Percentiles rank a stretch among this genome's conserved stretches.
These are phyloP conservation scores for Sugiyamaella xylanicola DNA, from an alignment of 1,139 yeast genomes.

Conservation along the genomic window DNA sequence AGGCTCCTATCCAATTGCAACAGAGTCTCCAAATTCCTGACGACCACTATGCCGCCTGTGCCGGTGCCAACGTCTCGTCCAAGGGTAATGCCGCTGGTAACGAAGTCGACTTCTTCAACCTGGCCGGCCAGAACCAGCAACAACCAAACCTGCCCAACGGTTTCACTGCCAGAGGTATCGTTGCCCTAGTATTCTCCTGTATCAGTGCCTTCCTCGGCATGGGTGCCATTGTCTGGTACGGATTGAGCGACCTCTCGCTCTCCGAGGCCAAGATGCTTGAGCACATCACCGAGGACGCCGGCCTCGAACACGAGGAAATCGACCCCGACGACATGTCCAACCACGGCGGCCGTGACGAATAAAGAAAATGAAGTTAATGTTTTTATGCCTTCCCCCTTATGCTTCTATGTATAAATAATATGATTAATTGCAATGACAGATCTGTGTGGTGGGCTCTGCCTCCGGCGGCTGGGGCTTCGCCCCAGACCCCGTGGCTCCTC, in stretches of 20 bases:
- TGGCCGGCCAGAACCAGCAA: slow-evolving; percentile 74
- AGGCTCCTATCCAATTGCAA: slow-evolving; percentile 69
- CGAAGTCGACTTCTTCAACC: slow-evolving; percentile 59
- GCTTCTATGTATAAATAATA: slow-evolving; percentile 11
- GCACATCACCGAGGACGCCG: slow-evolving; percentile 30
- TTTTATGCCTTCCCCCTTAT: slow-evolving; percentile 12
- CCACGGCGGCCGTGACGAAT: slow-evolving; percentile 20
- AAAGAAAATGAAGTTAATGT: slow-evolving; percentile 16
- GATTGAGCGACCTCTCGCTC: slow-evolving; percentile 60
- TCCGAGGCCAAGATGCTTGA: slow-evolving; percentile 31
- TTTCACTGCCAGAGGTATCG: slow-evolving; percentile 86
- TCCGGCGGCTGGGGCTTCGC: background rate
- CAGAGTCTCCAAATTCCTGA: slow-evolving; percentile 52
- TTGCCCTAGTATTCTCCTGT: slow-evolving; percentile 81
- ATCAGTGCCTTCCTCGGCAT: slow-evolving; percentile 80
- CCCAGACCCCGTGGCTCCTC: background rate
- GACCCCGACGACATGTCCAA: slow-evolving; percentile 30
- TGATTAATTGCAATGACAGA: slow-evolving; percentile 11
- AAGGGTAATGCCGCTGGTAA: slow-evolving; percentile 90
- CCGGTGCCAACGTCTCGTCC: slow-evolving; percentile 50
- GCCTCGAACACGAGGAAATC: slow-evolving; percentile 28
- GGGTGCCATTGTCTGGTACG: slow-evolving; percentile 74
- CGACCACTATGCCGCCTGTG: slow-evolving; percentile 63
- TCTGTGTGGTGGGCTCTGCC: background rate
- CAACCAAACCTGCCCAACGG: slow-evolving; percentile 69